A percentile compares a stretch with the other conserved stretches of the same genome.
Evolutionary conservation across 352 stramenopile genomes (phyloP).

Genomic region (Pythium dissotocum): DNA sequence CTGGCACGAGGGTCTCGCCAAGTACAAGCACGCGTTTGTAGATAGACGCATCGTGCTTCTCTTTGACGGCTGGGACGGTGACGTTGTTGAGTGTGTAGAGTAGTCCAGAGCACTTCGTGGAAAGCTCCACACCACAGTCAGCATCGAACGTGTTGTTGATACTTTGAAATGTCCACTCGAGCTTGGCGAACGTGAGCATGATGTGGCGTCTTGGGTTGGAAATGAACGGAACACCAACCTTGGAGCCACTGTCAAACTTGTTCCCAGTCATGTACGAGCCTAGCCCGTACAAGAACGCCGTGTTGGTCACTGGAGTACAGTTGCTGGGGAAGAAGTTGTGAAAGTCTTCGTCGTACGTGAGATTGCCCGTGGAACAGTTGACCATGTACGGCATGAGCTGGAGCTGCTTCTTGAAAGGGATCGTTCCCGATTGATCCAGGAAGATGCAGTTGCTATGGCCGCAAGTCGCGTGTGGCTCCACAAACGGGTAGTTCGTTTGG

Average conservation of each 20-base stretch:
- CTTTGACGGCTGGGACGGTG: background rate
- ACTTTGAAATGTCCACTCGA: constrained; percentile 18
- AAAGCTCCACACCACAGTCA: background rate
- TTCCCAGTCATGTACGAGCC: constrained; percentile 21
- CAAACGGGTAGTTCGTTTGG: constrained; percentile 35
- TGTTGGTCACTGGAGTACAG: constrained; percentile 5
- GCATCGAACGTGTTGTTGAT: constrained; percentile 14
- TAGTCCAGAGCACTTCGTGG: background rate
- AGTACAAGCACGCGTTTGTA: constrained; percentile 10
- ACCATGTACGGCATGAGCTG: constrained; percentile 18
- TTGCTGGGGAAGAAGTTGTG: constrained; percentile 10
- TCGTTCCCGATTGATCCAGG: constrained; percentile 8
- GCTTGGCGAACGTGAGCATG: constrained; percentile 9
- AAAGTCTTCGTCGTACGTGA: constrained; percentile 15
- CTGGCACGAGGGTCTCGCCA: background rate
- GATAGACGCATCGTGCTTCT: background rate
- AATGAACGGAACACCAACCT: background rate
- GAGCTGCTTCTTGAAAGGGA: constrained; percentile 18
- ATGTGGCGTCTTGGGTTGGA: constrained; percentile 10
- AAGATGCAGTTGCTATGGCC: constrained; percentile 17
- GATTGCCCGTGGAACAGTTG: constrained; percentile 2
- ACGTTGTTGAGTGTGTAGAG: constrained; percentile 4
- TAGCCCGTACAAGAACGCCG: constrained; percentile 16
- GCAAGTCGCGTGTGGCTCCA: constrained; percentile 10
- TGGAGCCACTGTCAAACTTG: background rate